Conservation (phyloP, 2,329 filamentous ascomycete genomes). For the Calonectria naviculata region DNA sequence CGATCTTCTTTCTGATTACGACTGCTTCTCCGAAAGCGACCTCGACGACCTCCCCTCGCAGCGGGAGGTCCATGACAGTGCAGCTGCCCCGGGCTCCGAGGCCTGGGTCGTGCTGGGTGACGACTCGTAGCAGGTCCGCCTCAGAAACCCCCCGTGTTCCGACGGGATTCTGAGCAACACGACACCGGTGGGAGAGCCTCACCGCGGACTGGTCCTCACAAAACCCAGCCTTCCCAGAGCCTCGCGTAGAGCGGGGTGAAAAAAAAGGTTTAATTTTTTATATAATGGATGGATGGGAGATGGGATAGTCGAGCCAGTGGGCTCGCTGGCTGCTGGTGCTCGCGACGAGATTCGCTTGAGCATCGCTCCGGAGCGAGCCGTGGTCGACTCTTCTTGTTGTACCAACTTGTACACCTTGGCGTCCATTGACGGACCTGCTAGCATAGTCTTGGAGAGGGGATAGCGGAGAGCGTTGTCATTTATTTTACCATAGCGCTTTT, state of each 20-base stretch:
- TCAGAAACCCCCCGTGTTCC: constrained; percentile 42
- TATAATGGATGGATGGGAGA: constrained; percentile 11
- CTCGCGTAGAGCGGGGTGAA: constrained; percentile 24
- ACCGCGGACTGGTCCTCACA: constrained; percentile 53
- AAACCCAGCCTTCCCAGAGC: constrained; percentile 33
- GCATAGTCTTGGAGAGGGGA: constrained; percentile 34
- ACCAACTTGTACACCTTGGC: constrained; percentile 13
- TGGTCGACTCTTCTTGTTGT: not conserved
- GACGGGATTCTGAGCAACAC: constrained; percentile 40
- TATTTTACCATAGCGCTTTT: constrained; percentile 5
- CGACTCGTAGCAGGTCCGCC: constrained; percentile 59
- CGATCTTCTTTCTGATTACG: constrained; percentile 49
- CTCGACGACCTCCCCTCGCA: constrained; percentile 46
- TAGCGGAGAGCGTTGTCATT: constrained; percentile 25
- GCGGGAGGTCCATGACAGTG: constrained; percentile 44
- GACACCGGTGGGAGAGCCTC: constrained; percentile 42
- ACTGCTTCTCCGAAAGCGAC: constrained; percentile 50
- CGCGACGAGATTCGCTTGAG: constrained; percentile 38
- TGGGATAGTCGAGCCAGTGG: not conserved
- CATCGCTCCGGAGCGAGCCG: constrained; percentile 25
- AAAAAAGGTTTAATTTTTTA: not conserved
- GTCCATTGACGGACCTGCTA: constrained; percentile 27
- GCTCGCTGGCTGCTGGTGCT: constrained; percentile 34
- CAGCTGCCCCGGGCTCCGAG: constrained; percentile 43
- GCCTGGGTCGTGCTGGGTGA: constrained; percentile 58